These are phyloP conservation scores for Fusarium nygamai DNA, from an alignment of 2,329 filamentous ascomycete species.

Conservation along the genomic window DNA sequence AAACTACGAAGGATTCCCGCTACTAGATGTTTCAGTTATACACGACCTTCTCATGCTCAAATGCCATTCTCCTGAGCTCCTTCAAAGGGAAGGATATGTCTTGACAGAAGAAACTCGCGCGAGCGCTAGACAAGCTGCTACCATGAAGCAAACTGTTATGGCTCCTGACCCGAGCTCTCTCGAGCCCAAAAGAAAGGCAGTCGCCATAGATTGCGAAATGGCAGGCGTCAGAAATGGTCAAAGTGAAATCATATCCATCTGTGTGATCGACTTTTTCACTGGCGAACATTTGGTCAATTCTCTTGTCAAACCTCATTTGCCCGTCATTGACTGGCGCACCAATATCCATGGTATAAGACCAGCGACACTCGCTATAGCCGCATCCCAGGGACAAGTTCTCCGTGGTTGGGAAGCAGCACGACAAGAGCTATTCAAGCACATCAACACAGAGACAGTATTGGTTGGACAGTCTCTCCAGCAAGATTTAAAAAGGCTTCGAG, in stretches of 20 bases:
- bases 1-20: background rate
- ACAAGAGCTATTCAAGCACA: background rate
- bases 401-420: background rate
- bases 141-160: background rate
- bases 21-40: background rate
- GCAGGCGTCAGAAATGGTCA: background rate
- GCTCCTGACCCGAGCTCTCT: background rate
- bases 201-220: constrained; percentile 17
- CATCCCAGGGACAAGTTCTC: background rate
- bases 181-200: constrained; percentile 11
- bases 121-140: too few relatives aligned
- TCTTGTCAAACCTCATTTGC: background rate
- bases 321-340: constrained; percentile 7
- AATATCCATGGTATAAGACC: constrained; percentile 6
- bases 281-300: constrained; percentile 2
- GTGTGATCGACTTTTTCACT: constrained; percentile 16
- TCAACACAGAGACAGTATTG: background rate
- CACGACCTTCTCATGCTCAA: background rate
- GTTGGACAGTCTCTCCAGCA: background rate
- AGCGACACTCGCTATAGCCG: constrained; percentile 1
- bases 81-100: background rate
- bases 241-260: constrained; percentile 12
- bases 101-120: background rate
- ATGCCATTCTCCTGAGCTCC: background rate
- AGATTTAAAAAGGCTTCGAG: background rate